Base-by-base conservation (phyloP, 2,329 filamentous ascomycete species). In the Myrmaecium sp. region DNA sequence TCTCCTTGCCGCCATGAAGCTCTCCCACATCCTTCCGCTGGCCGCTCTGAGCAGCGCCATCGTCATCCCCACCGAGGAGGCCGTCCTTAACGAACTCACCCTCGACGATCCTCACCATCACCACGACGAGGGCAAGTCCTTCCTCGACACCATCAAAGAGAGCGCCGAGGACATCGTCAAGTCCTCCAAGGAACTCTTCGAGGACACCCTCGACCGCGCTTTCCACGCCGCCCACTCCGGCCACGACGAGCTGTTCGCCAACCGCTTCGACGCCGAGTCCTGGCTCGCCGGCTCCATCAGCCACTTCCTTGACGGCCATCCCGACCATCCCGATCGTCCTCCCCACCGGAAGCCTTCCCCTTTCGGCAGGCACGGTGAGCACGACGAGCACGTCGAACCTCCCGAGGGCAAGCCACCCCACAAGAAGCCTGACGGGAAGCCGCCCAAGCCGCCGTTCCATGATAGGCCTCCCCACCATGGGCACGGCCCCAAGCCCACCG, bases 401-500 rank as follows among this genome's bases (percentile, higher is more conserved):
- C 36, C 35, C 17, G 30, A 39, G 23, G 30, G 41, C 14, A 30
- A 33, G 19, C 41, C 36, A 13, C 42, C 38, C 1, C 35, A 42
- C 28, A 28, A 39, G 35, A n/a, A n/a, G n/a, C n/a, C n/a, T n/a
- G n/a, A 49, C 24, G 36, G 40, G 5, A 37, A 35, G 13, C 46
- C 45, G 25, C 51, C 47, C n/a, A 49, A 35, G 11, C 44, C 44
- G 25, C 51, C 47, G 11, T 50, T 49, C 24, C 42, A 46, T 21
- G 46, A 51, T 25, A 40, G 44, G 21, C 47, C 50, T 18, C 48
- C 49, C 17, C 50, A 55, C 30, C 46, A 41, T 19, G 40, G 39
- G 9, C 46, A 51, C 17, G 49, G 59, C 35, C 48, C 46, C 25
- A 55, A 57, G 33, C 58, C 67, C 5, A 76, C 82, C 44, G 54